Evolutionary conservation across 2,329 filamentous ascomycete genomes (phyloP), one percentile per base, ranked within the genome.

Genomic region (Beauveria caledonica): DNA sequence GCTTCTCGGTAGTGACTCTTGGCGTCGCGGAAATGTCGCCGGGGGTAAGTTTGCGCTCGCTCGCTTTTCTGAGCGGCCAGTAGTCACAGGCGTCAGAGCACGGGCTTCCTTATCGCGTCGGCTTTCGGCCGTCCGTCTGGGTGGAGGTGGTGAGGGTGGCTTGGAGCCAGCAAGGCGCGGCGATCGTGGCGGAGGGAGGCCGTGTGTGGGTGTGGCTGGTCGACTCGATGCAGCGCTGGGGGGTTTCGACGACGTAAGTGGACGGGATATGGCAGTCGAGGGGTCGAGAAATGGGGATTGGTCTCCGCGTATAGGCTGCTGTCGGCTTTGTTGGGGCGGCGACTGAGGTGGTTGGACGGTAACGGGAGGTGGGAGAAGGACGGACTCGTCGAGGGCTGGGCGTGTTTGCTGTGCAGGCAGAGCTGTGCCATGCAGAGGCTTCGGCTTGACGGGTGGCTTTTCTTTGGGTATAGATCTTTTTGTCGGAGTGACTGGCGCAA

Each of bases 291-390:
- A 78, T n/a, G 70, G 70, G 19, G 74, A 73, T 45, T 76, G 73
- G 17, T 82, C 78, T 40, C 71, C 71, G 10, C 71, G 63, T 13
- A 72, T 66, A 8, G 75, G 58, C 42, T 68, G 69, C 23, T 71
- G 66, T 19, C 70, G 64, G 49, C 71, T 74, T 52, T 69, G 71
- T 64, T 85, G 87, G 1, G 85, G 82, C 0, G 88, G 87, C 11
- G 88, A 90, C 56, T 81, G 81, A 5, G 89, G 89, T 48, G 88
- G 87, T 59, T 90, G 81, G 51, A 92, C 77, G 5, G 80, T 83
- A 61, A 92, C 83, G 36, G 86, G 80, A 19, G 89, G 88, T 33
- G 57, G 86, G 81, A n/a, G 72, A 72, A 33, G 68, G 62, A 63
- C 45, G 67, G 69, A 57, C 67, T 67, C 45, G 65, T 65, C 44